Percentiles rank a stretch among this genome's conserved stretches.
Conservation (phyloP, 345 rosid species). For the Eutrema yunnanense region DNA sequence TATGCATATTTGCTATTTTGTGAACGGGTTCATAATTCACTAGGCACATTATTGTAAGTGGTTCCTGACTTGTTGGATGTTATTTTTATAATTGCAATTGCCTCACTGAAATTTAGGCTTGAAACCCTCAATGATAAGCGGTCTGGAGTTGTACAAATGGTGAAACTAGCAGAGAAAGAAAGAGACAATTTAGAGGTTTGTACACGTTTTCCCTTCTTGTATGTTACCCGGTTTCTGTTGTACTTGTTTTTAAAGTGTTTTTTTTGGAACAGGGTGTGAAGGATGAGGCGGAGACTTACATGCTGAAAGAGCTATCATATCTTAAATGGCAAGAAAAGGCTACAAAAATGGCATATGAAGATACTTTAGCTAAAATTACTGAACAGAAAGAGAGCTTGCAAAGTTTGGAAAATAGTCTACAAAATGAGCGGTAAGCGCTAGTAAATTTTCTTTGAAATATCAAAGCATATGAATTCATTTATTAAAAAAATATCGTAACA, state of each 20-base stretch:
- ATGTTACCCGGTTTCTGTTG: background rate
- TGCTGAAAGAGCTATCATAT: slow-evolving; percentile 81
- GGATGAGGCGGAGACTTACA: slow-evolving; percentile 92
- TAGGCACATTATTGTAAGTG: slow-evolving; percentile 9
- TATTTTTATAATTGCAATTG: slow-evolving; percentile 1
- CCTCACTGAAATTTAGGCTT: slow-evolving; percentile 42
- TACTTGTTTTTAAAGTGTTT: slow-evolving; percentile 12
- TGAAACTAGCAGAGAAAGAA: slow-evolving; percentile 94
- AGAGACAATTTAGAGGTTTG: slow-evolving; percentile 91
- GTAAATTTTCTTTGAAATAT: background rate
- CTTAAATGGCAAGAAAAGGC: slow-evolving; percentile 97
- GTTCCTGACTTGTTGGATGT: background rate
- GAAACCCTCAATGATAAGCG: slow-evolving; percentile 86
- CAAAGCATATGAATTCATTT: background rate
- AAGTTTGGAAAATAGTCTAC: slow-evolving; percentile 62
- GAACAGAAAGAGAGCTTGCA: slow-evolving; percentile 50
- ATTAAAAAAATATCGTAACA: background rate
- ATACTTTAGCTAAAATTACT: slow-evolving; percentile 49
- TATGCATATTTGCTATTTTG: slow-evolving; percentile 1
- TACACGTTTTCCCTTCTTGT: slow-evolving; percentile 11
- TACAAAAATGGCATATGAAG: slow-evolving; percentile 70
- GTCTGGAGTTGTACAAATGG: slow-evolving; percentile 97
- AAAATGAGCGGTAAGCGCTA: slow-evolving; percentile 50
- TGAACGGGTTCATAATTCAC: background rate
- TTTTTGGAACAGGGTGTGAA: slow-evolving; percentile 59